A percentile compares a stretch with the other conserved stretches of the same genome.
Conservation (phyloP, 177 flowering plant species). For the Telopea speciosissima region DNA sequence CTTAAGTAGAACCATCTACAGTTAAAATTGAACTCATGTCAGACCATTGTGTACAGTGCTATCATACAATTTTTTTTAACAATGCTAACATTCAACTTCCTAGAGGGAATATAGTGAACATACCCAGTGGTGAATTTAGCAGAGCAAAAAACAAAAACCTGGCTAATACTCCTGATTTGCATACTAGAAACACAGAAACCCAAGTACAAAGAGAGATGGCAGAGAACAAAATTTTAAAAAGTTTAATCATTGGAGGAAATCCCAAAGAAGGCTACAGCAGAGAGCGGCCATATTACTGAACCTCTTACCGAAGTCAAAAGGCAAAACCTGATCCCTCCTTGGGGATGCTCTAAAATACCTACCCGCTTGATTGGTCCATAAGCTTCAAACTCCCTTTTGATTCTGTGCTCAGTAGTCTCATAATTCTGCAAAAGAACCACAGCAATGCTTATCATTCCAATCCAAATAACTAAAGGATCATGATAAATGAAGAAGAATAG, state of each 20-base stretch:
- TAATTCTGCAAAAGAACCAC: constrained; percentile 57
- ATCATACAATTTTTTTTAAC: too few relatives aligned
- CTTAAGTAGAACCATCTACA: too few relatives aligned
- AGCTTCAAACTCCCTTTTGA: constrained; percentile 99
- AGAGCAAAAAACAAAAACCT: constrained; percentile 5
- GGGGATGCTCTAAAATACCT: constrained; percentile 67
- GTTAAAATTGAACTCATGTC: too few relatives aligned
- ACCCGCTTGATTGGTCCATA: constrained; percentile 99
- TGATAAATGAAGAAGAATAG: background rate
- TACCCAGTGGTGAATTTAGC: constrained; percentile 6
- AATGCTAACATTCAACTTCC: background rate
- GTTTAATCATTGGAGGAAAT: too few relatives aligned
- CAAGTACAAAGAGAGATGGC: background rate
- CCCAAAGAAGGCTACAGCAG: background rate
- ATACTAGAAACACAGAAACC: background rate
- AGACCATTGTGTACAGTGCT: too few relatives aligned
- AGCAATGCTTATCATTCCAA: background rate
- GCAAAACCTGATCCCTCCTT: constrained; percentile 42
- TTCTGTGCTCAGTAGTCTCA: constrained; percentile 88
- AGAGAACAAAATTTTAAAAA: too few relatives aligned
- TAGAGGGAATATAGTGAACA: background rate
- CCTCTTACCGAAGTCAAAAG: constrained; percentile 74
- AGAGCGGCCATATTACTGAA: constrained; percentile 12
- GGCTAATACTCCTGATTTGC: constrained; percentile 6
- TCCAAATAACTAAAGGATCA: background rate